These are phyloP conservation scores for Hyaloscypha bicolor DNA, from an alignment of 495 filamentous ascomycete species.

Conservation along the genomic window DNA sequence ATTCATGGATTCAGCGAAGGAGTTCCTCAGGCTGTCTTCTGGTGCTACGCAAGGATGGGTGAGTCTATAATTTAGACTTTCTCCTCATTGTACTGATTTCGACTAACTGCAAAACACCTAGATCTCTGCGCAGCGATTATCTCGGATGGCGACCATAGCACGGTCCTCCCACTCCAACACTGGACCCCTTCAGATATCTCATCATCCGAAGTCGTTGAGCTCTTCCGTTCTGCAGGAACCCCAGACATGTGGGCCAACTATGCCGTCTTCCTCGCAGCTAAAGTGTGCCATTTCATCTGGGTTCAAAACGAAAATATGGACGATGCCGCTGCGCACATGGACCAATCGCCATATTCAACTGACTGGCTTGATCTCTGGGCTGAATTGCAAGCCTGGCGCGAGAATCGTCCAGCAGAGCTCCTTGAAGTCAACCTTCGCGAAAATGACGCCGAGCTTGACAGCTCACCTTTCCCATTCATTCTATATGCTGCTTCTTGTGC, in stretches of 20 bases:
- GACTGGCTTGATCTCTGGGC: constrained; percentile 46
- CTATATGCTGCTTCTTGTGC: constrained; percentile 50
- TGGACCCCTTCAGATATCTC: constrained; percentile 45
- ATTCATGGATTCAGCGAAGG: constrained; percentile 47
- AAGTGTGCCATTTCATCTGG: constrained; percentile 45
- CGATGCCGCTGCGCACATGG: constrained; percentile 27
- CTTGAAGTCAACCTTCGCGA: constrained; percentile 26
- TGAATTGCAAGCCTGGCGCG: constrained; percentile 46
- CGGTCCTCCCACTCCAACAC: constrained; percentile 43
- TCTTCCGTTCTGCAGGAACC: not conserved
- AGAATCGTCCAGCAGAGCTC: constrained; percentile 43
- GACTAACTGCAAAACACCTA: not conserved
- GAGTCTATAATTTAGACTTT: not conserved
- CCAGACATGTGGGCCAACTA: constrained; percentile 39
- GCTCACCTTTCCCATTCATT: constrained; percentile 46
- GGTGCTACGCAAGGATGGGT: constrained; percentile 52
- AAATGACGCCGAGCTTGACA: constrained; percentile 37
- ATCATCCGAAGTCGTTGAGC: constrained; percentile 34
- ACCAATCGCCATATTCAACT: constrained; percentile 7
- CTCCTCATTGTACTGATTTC: not conserved
- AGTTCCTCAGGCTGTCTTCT: constrained; percentile 47
- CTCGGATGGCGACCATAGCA: constrained; percentile 45
- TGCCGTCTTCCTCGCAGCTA: constrained; percentile 49
- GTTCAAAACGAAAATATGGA: constrained; percentile 43
- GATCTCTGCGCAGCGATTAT: constrained; percentile 52